Evolutionary conservation across 495 filamentous ascomycete species (phyloP).

Genomic region (Penicillium verhagenii): DNA sequence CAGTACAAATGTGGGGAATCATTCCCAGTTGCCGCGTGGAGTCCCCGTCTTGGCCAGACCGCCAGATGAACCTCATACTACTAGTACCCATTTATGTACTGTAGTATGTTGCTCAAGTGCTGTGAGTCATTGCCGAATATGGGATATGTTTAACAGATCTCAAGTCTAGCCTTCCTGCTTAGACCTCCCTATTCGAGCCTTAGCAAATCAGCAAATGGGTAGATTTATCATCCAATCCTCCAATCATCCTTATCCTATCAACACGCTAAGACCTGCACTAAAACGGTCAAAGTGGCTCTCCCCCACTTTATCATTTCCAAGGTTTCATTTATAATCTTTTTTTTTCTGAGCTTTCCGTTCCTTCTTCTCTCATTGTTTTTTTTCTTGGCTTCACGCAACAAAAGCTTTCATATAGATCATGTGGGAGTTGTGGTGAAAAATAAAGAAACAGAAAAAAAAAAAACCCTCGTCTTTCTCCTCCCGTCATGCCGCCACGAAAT

Average conservation of each 20-base stretch:
- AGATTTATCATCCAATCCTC: not conserved
- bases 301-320: constrained; percentile 4
- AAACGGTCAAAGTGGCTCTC: not conserved
- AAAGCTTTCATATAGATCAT: constrained; percentile 11
- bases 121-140: too few species aligned
- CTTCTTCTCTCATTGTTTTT: not conserved
- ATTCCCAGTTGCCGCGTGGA: not conserved
- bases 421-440: constrained; percentile 1
- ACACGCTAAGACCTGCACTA: not conserved
- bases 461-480: not conserved
- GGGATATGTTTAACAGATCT: too few species aligned
- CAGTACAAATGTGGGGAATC: not conserved
- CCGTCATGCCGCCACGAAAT: constrained; percentile 24
- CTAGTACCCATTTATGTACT: too few species aligned
- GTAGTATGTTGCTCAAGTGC: too few species aligned
- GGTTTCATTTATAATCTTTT: constrained; percentile 3
- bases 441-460: not conserved
- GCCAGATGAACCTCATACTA: too few species aligned
- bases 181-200: constrained; percentile 3
- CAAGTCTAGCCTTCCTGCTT: not conserved
- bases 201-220: not conserved
- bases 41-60: too few species aligned
- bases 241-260: not conserved
- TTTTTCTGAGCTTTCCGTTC: constrained; percentile 3
- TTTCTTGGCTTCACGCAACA: too few species aligned